Evolutionary conservation across 2,329 filamentous ascomycete species (phyloP), one percentile per base, ranked within the genome.

Genomic region (Fusarium luffae): DNA sequence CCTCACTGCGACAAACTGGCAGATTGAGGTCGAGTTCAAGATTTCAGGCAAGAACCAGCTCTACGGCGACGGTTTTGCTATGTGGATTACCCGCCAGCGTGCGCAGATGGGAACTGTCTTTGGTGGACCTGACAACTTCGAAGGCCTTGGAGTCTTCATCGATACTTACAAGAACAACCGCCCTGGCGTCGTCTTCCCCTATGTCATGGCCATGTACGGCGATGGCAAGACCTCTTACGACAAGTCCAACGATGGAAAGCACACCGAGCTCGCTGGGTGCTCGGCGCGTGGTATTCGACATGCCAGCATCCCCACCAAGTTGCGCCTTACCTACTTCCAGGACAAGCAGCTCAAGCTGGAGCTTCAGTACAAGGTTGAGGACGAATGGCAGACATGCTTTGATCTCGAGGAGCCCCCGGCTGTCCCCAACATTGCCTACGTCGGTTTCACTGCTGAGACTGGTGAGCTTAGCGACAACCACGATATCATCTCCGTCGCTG

Each of bases 121-220:
- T 80, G 96, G 96, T 52, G 91, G 90, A 72, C 85, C 87, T 30
- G 95, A 99, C 82, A 89, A 89, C 70, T 99, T 98, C 75, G 95
- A 99, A 80, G 96, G 96, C 7, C 87, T 99, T 48, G 96, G 94
- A 57, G 87, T 99, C 80, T 98, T 98, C 84, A 89, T 99, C 83
- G 96, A 99, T 79, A 99, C 96, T 46, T 99, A 99, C 87, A 99
- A 99, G 89, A 99, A 99, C 85, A 97, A 98, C 84, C 90, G 96
- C 16, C 95, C 96, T 1, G 96, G 96, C 44, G 92, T 93, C 43
- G 92, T 97, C 48, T 99, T 99, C 82, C 96, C 96, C 52, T 98
- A 97, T 78, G 92, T 99, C 76, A 98, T 98, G 94, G 95, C 94
- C 68, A 98, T 98, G 96, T 86, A 94, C 73, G 96, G 96, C 64